Evolutionary conservation across 2,329 filamentous ascomycete genomes (phyloP).

Genomic region (Alternaria infectoria): DNA sequence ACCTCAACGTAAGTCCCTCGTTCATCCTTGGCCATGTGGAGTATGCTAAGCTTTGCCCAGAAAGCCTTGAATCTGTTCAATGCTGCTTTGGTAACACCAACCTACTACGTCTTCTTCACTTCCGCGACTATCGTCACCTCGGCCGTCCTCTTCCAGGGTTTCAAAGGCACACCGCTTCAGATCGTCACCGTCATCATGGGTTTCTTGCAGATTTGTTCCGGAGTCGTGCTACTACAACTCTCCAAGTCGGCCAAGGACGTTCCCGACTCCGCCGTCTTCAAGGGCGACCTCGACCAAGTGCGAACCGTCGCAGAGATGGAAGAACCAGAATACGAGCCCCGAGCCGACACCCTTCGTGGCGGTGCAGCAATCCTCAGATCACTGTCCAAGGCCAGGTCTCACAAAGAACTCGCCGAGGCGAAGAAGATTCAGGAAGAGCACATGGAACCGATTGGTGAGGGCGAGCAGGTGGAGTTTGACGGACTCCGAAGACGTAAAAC

Average conservation of each 20-base stretch:
- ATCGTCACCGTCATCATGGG: conserved; percentile 92
- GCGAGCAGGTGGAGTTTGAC: conserved; percentile 88
- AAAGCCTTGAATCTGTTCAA: conserved; percentile 99
- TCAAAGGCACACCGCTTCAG: conserved; percentile 80
- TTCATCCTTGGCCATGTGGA: neutral
- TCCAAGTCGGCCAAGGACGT: conserved; percentile 98
- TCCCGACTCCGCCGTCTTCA: conserved; percentile 89
- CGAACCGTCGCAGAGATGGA: conserved; percentile 94
- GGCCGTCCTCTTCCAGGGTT: conserved; percentile 88
- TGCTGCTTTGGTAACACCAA: conserved; percentile 93
- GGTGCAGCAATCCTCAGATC: conserved; percentile 85
- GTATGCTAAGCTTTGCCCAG: conserved; percentile 55
- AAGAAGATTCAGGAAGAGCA: conserved; percentile 81
- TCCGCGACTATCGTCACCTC: conserved; percentile 94
- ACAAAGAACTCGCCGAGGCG: conserved; percentile 80
- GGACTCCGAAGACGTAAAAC: conserved; percentile 79
- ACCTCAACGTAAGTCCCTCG: conserved; percentile 77
- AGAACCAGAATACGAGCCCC: conserved; percentile 94
- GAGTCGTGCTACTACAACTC: conserved; percentile 91
- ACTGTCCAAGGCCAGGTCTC: conserved; percentile 75
- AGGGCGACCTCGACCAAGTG: conserved; percentile 91
- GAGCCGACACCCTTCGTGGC: conserved; percentile 93
- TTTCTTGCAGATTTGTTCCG: conserved; percentile 91
- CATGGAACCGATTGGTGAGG: conserved; percentile 78
- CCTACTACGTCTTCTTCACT: conserved; percentile 98